A percentile compares a stretch with the other conserved stretches of the same genome.
Evolutionary conservation across 2,329 filamentous ascomycete species (phyloP).

Genomic region (Trichoderma guizhouense): DNA sequence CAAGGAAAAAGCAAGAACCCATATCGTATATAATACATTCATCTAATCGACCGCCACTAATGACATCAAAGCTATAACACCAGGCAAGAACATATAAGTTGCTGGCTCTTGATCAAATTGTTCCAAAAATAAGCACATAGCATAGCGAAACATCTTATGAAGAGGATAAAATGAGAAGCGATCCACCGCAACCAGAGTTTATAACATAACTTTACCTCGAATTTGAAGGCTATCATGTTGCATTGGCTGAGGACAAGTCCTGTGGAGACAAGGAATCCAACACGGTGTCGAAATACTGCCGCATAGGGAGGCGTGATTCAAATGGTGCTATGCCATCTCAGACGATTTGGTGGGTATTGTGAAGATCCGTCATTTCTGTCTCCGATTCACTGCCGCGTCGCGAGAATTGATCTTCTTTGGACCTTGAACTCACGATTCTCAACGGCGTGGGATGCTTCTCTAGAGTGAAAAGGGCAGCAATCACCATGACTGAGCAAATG

Average conservation of each 20-base stretch:
- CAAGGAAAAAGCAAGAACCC: neutral
- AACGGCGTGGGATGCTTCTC: conserved; percentile 41
- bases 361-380: conserved; percentile 35
- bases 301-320: neutral
- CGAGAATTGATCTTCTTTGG: conserved; percentile 30
- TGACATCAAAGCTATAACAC: neutral
- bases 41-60: neutral
- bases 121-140: neutral
- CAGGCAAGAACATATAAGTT: neutral
- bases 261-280: neutral
- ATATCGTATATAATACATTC: neutral
- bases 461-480: conserved; percentile 43
- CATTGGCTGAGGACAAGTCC: neutral
- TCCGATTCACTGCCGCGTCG: conserved; percentile 37
- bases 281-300: neutral
- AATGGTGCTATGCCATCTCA: conserved; percentile 11
- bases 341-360: conserved; percentile 23
- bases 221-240: neutral
- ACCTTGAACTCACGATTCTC: conserved; percentile 29
- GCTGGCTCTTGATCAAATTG: neutral
- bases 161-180: neutral
- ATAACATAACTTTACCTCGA: neutral
- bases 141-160: neutral
- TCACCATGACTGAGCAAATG: conserved; percentile 41
- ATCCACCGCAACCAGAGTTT: neutral